A percentile compares a stretch with the other conserved stretches of the same genome.
phyloP scores from a whole-genome alignment of 1,284 basidiomycete species.

The Gomphus bonarii region DNA sequence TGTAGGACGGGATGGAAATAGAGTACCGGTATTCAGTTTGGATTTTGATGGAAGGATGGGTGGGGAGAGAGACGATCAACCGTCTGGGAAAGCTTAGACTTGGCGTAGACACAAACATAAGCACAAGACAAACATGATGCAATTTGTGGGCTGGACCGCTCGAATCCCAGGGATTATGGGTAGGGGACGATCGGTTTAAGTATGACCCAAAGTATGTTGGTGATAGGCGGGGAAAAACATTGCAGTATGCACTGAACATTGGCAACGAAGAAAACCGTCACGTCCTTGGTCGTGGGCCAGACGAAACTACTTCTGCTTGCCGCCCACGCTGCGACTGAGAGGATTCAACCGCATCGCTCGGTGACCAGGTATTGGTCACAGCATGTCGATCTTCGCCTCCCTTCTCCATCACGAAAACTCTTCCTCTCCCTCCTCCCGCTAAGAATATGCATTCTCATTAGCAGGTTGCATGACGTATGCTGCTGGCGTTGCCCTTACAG shows the following conservation, averaged over 20 bases:
- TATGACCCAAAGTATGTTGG: background rate
- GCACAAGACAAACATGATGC: background rate
- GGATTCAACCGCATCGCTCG: background rate
- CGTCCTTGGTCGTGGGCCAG: background rate
- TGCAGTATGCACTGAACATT: background rate
- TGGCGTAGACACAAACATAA: background rate
- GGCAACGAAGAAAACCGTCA: background rate
- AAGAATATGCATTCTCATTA: background rate
- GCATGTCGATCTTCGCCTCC: conserved; percentile 1
- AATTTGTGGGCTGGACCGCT: background rate
- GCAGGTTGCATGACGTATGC: background rate
- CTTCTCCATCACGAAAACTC: conserved; percentile 41
- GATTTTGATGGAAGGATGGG: background rate
- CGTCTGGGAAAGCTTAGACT: background rate
- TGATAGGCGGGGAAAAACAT: background rate
- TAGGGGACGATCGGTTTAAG: background rate
- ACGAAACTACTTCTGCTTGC: background rate
- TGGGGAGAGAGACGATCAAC: background rate
- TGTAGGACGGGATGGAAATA: background rate
- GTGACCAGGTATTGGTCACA: background rate
- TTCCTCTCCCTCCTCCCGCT: conserved; percentile 37
- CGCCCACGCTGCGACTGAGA: background rate
- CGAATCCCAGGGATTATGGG: background rate
- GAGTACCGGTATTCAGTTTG: background rate
- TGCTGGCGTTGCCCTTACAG: no score